Evolutionary conservation across 768 basidiomycete species (phyloP).

Genomic region (Suillus paluster): DNA sequence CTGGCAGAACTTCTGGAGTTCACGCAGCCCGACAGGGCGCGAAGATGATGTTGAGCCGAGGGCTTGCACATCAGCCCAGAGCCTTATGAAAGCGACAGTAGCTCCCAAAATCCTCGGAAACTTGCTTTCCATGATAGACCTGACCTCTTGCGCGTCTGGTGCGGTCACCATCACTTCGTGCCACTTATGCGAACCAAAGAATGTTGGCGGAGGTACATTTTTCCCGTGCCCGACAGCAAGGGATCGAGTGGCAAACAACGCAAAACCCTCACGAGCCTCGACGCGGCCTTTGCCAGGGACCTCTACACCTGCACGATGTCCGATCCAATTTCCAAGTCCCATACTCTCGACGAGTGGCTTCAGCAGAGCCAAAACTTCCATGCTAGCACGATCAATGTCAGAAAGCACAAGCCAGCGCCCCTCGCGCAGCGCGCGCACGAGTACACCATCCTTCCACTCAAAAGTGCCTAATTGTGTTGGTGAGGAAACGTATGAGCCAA

Average conservation of each 20-base stretch:
- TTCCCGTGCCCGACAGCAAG: slow-evolving; percentile 50
- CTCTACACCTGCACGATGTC: slow-evolving; percentile 67
- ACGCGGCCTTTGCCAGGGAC: slow-evolving; percentile 78
- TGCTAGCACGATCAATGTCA: slow-evolving; percentile 89
- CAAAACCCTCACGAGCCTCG: slow-evolving; percentile 78
- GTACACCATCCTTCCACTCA: slow-evolving; percentile 94
- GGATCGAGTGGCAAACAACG: slow-evolving; percentile 89
- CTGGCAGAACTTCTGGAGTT: slow-evolving; percentile 83
- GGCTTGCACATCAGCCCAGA: slow-evolving; percentile 69
- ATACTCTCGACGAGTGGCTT: slow-evolving; percentile 83
- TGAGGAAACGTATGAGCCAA: slow-evolving; percentile 94
- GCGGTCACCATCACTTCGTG: slow-evolving; percentile 65
- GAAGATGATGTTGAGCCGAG: slow-evolving; percentile 56
- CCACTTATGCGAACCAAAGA: slow-evolving; percentile 88
- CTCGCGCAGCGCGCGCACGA: slow-evolving; percentile 86
- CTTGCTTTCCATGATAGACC: slow-evolving; percentile 65
- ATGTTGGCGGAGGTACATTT: slow-evolving; percentile 60
- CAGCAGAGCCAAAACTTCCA: slow-evolving; percentile 86
- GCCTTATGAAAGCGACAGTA: slow-evolving; percentile 57
- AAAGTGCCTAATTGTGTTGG: slow-evolving; percentile 83
- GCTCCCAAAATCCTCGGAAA: slow-evolving; percentile 65
- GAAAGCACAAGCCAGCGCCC: slow-evolving; percentile 94
- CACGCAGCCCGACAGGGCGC: slow-evolving; percentile 72
- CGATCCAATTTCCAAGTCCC: slow-evolving; percentile 71
- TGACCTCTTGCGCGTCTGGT: slow-evolving; percentile 70